Base-by-base conservation (phyloP, 2,329 filamentous ascomycete species). In the Cladosporium colombiae region DNA sequence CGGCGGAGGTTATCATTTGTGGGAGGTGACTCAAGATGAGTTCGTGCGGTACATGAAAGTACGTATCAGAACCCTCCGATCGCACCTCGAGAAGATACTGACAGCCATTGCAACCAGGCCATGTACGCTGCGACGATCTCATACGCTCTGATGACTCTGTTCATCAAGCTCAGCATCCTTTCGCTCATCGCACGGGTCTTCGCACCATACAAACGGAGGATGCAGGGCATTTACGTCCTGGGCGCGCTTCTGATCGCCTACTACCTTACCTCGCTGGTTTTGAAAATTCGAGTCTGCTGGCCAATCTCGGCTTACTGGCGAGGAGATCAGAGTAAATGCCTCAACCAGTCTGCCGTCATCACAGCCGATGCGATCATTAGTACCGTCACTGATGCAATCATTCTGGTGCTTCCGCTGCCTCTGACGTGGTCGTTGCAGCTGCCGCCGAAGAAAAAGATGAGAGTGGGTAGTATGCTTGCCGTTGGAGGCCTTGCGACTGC, bases 101-200 rank as follows among this genome's bases (percentile, higher is more conserved):
- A 60, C 40, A 18, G 5, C 18, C 11, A 1, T 14, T 18, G 21
- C 16, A 50, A 46, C 8, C 21, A 62, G 59, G 40, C 59, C 16
- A 37, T 50, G 29, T 62, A 62, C 31, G 44, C 44, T 10, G 40
- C 44, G 16, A 62, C 59, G 4, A 50, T 62, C n/a, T 35, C 35
- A 16, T 62, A 62, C 46, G 40, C 59, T 8, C 14, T 52, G 14
- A 62, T 62, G 59, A 52, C 46, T 7, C 29, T 52, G 5, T 62
- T 37, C 59, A 62, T 62, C 59, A 62, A 62, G 13, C 59, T 62
- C 44, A 62, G 59, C 46, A 31, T 62, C n/a, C 59, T 62, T 31
- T 49, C 59, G 11, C 21, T 62, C n/a, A 62, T 62, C 23, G 59
- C 59, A 4, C 27, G 46, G 33, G 44, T 62, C 27, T 62, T 62